Evolutionary conservation across 345 rosid species (phyloP).

Genomic region (Punica granatum): DNA sequence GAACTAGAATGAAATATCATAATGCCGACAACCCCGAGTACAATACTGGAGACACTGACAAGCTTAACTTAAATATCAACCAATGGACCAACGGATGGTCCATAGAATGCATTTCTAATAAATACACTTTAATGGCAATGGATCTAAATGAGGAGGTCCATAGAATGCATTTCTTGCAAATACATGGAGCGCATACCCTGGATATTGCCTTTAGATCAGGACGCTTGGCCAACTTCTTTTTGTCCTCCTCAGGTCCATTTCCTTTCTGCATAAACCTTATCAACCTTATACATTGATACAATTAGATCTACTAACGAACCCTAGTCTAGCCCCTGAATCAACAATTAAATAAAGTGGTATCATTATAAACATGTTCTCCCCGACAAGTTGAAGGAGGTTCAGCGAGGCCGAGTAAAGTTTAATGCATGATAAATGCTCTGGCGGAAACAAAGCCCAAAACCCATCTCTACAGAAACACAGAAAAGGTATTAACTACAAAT

Average conservation of each 20-base stretch:
- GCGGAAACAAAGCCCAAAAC: not conserved
- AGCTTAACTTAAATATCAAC: not conserved
- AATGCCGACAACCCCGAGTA: not conserved
- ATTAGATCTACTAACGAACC: not conserved
- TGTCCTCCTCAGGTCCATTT: constrained; percentile 18
- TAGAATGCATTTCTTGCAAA: too few species aligned
- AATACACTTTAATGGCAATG: not conserved
- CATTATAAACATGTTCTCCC: not conserved
- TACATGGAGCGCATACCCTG: constrained; percentile 26
- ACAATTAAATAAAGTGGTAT: not conserved
- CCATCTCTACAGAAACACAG: not conserved
- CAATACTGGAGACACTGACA: not conserved
- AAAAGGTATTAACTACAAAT: not conserved
- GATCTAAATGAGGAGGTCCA: not conserved
- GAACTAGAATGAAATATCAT: too few species aligned
- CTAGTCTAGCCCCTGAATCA: not conserved
- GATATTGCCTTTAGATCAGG: constrained; percentile 78
- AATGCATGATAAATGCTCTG: too few species aligned
- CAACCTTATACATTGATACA: not conserved
- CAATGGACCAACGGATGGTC: too few species aligned
- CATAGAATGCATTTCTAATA: too few species aligned
- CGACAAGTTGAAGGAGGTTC: not conserved
- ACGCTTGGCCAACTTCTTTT: constrained; percentile 38
- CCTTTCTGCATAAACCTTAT: constrained; percentile 28
- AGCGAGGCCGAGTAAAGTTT: too few species aligned